phyloP scores from a whole-genome alignment of 2,329 filamentous ascomycete species.

The Hirsutella thompsonii region DNA sequence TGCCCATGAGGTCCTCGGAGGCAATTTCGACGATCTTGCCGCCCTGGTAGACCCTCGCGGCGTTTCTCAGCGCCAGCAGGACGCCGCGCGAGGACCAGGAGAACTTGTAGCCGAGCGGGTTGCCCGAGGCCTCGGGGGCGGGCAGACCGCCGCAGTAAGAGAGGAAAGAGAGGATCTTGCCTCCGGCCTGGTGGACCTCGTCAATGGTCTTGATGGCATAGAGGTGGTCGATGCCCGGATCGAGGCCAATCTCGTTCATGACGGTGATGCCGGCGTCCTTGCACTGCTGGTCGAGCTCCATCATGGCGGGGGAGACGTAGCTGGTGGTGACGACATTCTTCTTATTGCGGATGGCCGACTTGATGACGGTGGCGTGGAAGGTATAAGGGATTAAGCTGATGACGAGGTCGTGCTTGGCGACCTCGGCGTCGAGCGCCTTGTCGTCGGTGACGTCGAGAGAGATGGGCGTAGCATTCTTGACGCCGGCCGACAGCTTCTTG shows the following conservation, averaged over 20 bases:
- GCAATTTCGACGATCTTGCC: constrained; percentile 59
- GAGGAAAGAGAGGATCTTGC: constrained; percentile 72
- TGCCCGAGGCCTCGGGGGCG: constrained; percentile 62
- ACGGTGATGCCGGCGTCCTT: constrained; percentile 92
- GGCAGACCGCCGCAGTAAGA: constrained; percentile 76
- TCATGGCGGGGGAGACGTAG: constrained; percentile 87
- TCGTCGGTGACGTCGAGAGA: constrained; percentile 73
- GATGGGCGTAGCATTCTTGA: constrained; percentile 63
- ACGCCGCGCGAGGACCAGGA: constrained; percentile 72
- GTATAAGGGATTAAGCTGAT: constrained; percentile 85
- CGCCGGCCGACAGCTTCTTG: constrained; percentile 58
- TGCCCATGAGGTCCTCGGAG: constrained; percentile 62
- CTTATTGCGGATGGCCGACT: constrained; percentile 84
- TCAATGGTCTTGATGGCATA: constrained; percentile 80
- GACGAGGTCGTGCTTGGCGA: constrained; percentile 68
- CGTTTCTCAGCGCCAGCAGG: constrained; percentile 73
- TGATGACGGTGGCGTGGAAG: constrained; percentile 80
- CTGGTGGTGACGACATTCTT: constrained; percentile 93
- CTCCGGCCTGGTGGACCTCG: constrained; percentile 74
- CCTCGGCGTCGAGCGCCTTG: constrained; percentile 64
- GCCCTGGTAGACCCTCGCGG: constrained; percentile 71
- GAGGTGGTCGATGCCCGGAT: constrained; percentile 62
- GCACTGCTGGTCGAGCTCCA: constrained; percentile 68
- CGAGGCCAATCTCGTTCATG: constrained; percentile 89
- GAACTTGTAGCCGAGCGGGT: constrained; percentile 86